Conservation (phyloP, 768 basidiomycete species). For the Lactarius pseudohatsudake region DNA sequence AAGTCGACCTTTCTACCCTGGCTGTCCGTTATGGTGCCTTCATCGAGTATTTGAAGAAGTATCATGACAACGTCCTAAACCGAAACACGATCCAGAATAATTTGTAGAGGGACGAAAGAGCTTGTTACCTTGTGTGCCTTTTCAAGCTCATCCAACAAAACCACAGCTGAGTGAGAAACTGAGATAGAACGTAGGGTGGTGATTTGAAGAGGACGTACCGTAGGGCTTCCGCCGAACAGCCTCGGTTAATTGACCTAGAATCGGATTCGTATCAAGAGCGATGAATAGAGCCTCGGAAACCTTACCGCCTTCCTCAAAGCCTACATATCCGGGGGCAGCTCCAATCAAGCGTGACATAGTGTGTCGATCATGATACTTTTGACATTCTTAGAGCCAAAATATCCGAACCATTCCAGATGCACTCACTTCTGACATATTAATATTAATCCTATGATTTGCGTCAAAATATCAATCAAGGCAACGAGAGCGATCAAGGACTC, state of each 20-base stretch:
- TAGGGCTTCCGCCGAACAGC: conserved; percentile 64
- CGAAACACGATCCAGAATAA: neutral
- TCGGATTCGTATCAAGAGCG: neutral
- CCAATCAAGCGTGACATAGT: conserved; percentile 90
- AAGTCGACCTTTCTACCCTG: conserved; percentile 92
- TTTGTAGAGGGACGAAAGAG: conserved; percentile 1
- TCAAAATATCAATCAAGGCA: neutral
- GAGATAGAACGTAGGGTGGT: neutral
- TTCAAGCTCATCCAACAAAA: conserved; percentile 66
- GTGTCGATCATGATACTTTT: conserved; percentile 87
- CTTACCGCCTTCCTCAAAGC: conserved; percentile 66
- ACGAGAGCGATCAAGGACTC: conserved; percentile 34
- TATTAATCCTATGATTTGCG: conserved; percentile 63
- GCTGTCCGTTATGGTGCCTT: conserved; percentile 86
- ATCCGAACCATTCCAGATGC: neutral
- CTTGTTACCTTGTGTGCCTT: conserved; percentile 75
- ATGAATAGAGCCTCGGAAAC: conserved; percentile 25
- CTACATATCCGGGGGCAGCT: conserved; percentile 89
- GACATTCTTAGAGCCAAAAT: conserved; percentile 9
- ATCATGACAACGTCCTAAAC: conserved; percentile 82
- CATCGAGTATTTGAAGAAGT: conserved; percentile 86
- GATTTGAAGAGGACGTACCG: conserved; percentile 36
- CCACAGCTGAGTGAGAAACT: conserved; percentile 44
- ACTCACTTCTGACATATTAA: conserved; percentile 86
- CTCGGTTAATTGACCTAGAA: conserved; percentile 57